Evolutionary conservation across 2,329 filamentous ascomycete genomes (phyloP).

Genomic region (Aspergillus tamarii): DNA sequence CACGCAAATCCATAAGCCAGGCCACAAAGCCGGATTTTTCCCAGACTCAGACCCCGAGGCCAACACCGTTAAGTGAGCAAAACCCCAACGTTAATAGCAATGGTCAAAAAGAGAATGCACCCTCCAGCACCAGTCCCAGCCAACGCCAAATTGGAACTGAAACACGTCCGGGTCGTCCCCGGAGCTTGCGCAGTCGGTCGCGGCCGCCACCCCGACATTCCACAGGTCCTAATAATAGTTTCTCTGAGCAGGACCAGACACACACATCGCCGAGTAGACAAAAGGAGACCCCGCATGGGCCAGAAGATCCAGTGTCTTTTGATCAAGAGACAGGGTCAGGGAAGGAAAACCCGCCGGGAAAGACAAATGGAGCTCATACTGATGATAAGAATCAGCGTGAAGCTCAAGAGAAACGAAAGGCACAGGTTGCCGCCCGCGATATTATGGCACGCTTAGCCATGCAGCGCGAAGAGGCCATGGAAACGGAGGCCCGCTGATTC

Average conservation of each 20-base stretch:
- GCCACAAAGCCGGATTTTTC: constrained; percentile 15
- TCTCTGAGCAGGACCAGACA: background rate
- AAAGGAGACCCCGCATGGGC: background rate
- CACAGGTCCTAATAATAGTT: background rate
- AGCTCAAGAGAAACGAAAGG: constrained; percentile 33
- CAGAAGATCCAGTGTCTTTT: background rate
- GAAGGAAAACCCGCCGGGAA: constrained; percentile 19
- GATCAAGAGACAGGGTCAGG: constrained; percentile 7
- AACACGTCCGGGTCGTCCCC: constrained; percentile 13
- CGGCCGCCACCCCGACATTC: constrained; percentile 16
- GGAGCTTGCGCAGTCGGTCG: constrained; percentile 23
- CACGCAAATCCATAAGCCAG: constrained; percentile 32
- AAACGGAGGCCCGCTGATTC: constrained; percentile 30
- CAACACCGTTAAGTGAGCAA: constrained; percentile 21
- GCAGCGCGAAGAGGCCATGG: constrained; percentile 45
- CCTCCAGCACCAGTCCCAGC: constrained; percentile 17
- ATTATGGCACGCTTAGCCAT: constrained; percentile 39
- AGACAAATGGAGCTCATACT: constrained; percentile 2
- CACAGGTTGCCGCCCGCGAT: constrained; percentile 39
- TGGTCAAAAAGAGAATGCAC: constrained; percentile 15
- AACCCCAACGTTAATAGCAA: constrained; percentile 21
- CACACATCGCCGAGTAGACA: background rate
- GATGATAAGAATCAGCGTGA: constrained; percentile 11
- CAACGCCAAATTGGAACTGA: constrained; percentile 9
- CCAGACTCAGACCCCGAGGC: constrained; percentile 20